Evolutionary conservation across 2,329 filamentous ascomycete genomes (phyloP).

Genomic region (Penicillium sp.): DNA sequence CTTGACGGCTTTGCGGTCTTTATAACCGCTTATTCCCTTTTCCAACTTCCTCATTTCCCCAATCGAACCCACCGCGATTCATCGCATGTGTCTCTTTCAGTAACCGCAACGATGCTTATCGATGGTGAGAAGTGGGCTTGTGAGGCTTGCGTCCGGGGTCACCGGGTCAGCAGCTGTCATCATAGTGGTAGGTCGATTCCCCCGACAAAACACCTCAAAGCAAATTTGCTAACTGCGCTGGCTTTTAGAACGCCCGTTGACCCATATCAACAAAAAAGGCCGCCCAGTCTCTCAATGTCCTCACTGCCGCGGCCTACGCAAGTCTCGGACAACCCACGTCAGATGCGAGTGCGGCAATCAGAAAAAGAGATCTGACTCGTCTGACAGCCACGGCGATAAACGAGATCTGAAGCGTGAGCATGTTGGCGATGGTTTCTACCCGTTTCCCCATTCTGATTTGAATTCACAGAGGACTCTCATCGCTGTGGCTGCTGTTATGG

Average conservation of each 20-base stretch:
- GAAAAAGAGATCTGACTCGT: slow-evolving; percentile 54
- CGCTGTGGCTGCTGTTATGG: slow-evolving; percentile 52
- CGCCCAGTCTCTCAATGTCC: slow-evolving; percentile 95
- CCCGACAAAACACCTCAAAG: background rate
- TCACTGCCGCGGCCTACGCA: slow-evolving; percentile 92
- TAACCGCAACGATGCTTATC: slow-evolving; percentile 61
- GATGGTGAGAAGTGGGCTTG: slow-evolving; percentile 98
- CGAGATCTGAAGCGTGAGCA: slow-evolving; percentile 38
- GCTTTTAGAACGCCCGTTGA: slow-evolving; percentile 82
- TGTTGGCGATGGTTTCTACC: slow-evolving; percentile 23
- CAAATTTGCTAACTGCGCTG: no score
- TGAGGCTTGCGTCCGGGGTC: slow-evolving; percentile 94
- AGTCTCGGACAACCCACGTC: slow-evolving; percentile 87
- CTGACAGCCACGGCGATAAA: slow-evolving; percentile 33
- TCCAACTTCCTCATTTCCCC: slow-evolving; percentile 15
- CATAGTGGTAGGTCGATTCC: slow-evolving; percentile 68
- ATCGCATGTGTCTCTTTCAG: slow-evolving; percentile 38
- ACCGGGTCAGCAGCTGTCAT: slow-evolving; percentile 97
- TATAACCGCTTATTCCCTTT: slow-evolving; percentile 11
- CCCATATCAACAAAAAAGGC: slow-evolving; percentile 96
- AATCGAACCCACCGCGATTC: slow-evolving; percentile 27
- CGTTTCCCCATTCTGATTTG: slow-evolving; percentile 31
- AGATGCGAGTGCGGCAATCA: slow-evolving; percentile 98
- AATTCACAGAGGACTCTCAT: slow-evolving; percentile 33
- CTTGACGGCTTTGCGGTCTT: slow-evolving; percentile 29